Evolutionary conservation across 129 eudicot species (phyloP), one percentile per base, ranked within the genome.

Genomic region (Chrysanthemum seticuspe): DNA sequence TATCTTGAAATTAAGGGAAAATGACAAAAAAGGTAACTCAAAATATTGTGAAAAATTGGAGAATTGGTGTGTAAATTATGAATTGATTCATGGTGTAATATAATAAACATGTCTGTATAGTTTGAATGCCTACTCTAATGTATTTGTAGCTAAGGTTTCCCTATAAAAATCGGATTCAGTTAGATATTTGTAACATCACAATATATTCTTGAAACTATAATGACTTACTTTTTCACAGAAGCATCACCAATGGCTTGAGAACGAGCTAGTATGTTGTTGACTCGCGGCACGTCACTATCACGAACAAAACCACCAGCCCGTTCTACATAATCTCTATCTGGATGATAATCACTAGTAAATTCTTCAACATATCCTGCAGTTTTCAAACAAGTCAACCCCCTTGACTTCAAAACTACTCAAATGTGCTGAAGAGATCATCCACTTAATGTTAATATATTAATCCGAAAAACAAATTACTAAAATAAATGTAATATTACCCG

Each of bases 171-270:
- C 67, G 2, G 18, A 29, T 34, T 7, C 44, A 5, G 5, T 4
- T 4, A 1, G 16, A 34, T 53, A 6, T 36, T 10, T 34, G n/a
- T 11, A 70, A 54, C 64, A 47, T 25, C 40, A 23, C 47, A 68
- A 66, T 3, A 9, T 11, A 10, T 3, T 15, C 63, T 69, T 52
- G 47, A 7, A 55, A 70, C 2, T 10, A 9, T 18, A 44, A 2
- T 18, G 54, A 21, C 13, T 29, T 64, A 87, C 96, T 90, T 85
- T 78, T 80, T 87, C 18, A 87, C 72, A 25, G 59, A 48, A n/a
- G n/a, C 65, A 57, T 90, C 96, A 29, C 96, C 96, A 51, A 90
- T 83, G 60, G 93, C 76, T 67, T 92, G 84, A 55, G 96, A 82
- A 14, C 85, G 71, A 15, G 93, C 88, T 60, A 87, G 79, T 18